Conservation (phyloP, 495 filamentous ascomycete species). For the Pseudevernia furfuracea region DNA sequence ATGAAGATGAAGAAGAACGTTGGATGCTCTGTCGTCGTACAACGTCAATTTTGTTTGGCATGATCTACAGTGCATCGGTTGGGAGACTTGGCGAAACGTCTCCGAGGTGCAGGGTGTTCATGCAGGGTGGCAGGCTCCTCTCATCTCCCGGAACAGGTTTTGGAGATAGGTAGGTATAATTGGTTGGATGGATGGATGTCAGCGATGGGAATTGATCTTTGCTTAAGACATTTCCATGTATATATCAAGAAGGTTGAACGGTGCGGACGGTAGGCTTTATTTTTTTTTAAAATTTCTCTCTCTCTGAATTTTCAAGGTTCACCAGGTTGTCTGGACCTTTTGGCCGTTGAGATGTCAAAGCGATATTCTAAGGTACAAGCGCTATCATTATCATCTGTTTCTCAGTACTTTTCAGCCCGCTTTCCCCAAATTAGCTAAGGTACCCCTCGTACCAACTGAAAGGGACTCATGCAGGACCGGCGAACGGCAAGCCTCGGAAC, state of each 20-base stretch:
- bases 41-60: slow-evolving; percentile 2
- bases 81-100: slow-evolving; percentile 1
- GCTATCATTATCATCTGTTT: background rate
- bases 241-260: background rate
- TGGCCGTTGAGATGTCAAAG: slow-evolving; percentile 1
- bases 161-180: background rate
- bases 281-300: background rate
- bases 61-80: slow-evolving; percentile 5
- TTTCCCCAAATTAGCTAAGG: background rate
- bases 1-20: background rate
- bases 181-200: background rate
- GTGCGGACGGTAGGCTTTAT: background rate
- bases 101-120: slow-evolving; percentile 3
- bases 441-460: too few species aligned
- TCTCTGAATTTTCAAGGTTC: background rate
- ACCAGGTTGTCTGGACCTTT: background rate
- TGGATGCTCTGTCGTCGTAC: background rate
- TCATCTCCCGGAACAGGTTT: background rate
- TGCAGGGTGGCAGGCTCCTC: background rate
- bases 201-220: background rate
- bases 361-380: background rate
- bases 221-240: too few species aligned
- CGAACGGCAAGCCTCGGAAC: background rate
- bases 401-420: background rate
- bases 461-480: background rate